Evolutionary conservation across 2,329 filamentous ascomycete species (phyloP).

Genomic region (Monilinia laxa): DNA sequence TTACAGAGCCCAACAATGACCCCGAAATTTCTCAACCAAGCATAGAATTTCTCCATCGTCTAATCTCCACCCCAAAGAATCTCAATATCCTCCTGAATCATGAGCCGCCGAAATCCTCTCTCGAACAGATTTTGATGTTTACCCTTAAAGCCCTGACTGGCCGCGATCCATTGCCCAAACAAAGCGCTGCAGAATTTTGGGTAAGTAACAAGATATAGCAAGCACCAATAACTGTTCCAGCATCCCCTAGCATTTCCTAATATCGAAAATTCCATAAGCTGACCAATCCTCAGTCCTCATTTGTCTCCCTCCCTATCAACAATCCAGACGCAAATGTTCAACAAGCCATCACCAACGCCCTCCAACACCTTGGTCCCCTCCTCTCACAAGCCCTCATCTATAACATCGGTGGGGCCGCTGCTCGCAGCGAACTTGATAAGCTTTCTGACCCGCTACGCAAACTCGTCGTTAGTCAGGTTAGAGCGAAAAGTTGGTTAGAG

Average conservation of each 20-base stretch:
- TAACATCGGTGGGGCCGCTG: slow-evolving; percentile 67
- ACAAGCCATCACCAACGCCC: slow-evolving; percentile 48
- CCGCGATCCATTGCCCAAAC: slow-evolving; percentile 73
- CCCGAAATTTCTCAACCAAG: slow-evolving; percentile 71
- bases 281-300: slow-evolving; percentile 47
- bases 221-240: not conserved
- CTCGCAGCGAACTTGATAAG: slow-evolving; percentile 70
- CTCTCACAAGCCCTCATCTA: slow-evolving; percentile 59
- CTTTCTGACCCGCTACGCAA: slow-evolving; percentile 70
- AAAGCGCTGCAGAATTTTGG: slow-evolving; percentile 74
- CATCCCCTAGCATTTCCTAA: not conserved
- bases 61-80: slow-evolving; percentile 55
- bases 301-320: slow-evolving; percentile 43
- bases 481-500: slow-evolving; percentile 62
- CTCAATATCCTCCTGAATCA: slow-evolving; percentile 60
- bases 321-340: slow-evolving; percentile 7
- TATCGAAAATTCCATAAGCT: not conserved
- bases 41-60: slow-evolving; percentile 67
- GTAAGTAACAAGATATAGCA: slow-evolving; percentile 43
- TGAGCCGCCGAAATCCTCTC: slow-evolving; percentile 54
- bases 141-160: slow-evolving; percentile 68
- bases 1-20: slow-evolving; percentile 58
- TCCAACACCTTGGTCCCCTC: slow-evolving; percentile 60
- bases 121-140: slow-evolving; percentile 70
- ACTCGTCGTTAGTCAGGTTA: slow-evolving; percentile 56